A percentile compares a stretch with the other conserved stretches of the same genome.
These are phyloP conservation scores for Sphagnurus paluster DNA, from an alignment of 1,284 basidiomycete species.

Conservation along the genomic window DNA sequence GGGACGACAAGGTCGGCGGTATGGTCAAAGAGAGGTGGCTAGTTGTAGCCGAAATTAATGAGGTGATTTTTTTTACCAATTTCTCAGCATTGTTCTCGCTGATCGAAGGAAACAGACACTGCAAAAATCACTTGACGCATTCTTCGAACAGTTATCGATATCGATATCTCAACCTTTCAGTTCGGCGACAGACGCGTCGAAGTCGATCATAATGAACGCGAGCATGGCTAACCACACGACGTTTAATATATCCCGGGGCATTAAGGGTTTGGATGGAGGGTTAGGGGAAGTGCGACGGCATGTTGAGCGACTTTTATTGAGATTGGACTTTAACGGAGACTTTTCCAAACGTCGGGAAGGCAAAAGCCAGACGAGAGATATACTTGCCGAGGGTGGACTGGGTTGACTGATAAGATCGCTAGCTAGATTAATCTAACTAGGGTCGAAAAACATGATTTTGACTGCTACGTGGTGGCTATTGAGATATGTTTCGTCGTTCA, in stretches of 20 bases:
- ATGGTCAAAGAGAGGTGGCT: conserved; percentile 70
- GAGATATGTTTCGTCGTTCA: conserved; percentile 1
- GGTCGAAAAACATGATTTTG: conserved; percentile 5
- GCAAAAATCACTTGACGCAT: conserved; percentile 62
- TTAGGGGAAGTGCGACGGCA: conserved; percentile 72
- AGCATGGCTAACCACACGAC: conserved; percentile 61
- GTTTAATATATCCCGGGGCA: conserved; percentile 47
- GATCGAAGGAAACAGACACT: conserved; percentile 45
- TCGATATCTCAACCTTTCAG: conserved; percentile 70
- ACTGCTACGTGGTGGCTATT: conserved; percentile 14
- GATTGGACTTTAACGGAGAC: conserved; percentile 84
- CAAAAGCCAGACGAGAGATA: conserved; percentile 36
- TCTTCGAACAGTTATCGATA: conserved; percentile 76
- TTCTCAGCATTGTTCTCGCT: conserved; percentile 7
- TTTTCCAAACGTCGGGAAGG: conserved; percentile 54
- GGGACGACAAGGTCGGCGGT: conserved; percentile 56
- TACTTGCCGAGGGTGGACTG: conserved; percentile 46
- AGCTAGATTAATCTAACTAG: conserved; percentile 3
- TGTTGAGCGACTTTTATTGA: conserved; percentile 78
- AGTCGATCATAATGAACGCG: conserved; percentile 61
- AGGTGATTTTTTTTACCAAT: conserved; percentile 45
- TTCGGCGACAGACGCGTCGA: conserved; percentile 60
- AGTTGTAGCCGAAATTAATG: conserved; percentile 71
- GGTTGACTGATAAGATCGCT: conserved; percentile 24
- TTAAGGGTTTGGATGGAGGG: conserved; percentile 45